phyloP scores from a whole-genome alignment of 371 early-diverging fungal genomes.

The Apophysomyces elegans region DNA sequence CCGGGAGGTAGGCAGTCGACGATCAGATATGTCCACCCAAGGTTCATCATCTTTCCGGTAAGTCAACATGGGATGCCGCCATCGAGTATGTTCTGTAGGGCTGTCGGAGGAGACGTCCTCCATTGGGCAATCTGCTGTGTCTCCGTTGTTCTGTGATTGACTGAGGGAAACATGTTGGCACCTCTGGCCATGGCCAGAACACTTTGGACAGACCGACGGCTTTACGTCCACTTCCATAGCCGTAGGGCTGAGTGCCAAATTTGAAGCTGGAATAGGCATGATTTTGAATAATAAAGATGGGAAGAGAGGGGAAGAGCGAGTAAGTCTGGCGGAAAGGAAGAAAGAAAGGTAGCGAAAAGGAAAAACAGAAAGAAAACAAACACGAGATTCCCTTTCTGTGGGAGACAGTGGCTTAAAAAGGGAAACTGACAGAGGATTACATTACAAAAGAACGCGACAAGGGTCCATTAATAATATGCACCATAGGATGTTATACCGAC shows the following conservation, averaged over 20 bases:
- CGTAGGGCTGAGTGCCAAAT: not conserved
- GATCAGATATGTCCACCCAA: constrained; percentile 34
- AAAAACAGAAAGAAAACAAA: not conserved
- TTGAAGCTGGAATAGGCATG: constrained; percentile 13
- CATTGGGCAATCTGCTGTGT: not conserved
- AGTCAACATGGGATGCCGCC: constrained; percentile 13
- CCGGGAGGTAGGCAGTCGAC: constrained; percentile 24
- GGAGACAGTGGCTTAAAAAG: constrained; percentile 6
- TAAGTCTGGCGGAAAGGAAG: too few relatives aligned
- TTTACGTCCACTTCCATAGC: constrained; percentile 1
- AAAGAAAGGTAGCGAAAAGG: constrained; percentile 1
- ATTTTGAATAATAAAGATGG: not conserved
- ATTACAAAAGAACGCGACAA: too few relatives aligned
- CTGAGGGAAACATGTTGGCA: constrained; percentile 5
- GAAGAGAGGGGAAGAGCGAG: not conserved
- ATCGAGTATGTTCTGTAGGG: not conserved
- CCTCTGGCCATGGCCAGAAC: constrained; percentile 1
- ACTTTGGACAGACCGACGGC: constrained; percentile 9
- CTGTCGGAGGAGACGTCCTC: not conserved
- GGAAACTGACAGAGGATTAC: too few relatives aligned
- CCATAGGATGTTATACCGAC: too few relatives aligned
- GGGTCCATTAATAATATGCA: too few relatives aligned
- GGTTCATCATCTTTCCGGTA: constrained; percentile 28
- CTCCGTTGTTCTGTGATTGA: constrained; percentile 1
- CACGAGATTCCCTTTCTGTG: not conserved